Evolutionary conservation across 1,139 yeast species (phyloP), one percentile per base, ranked within the genome.

Genomic region (Trichomonascaceae sp.): DNA sequence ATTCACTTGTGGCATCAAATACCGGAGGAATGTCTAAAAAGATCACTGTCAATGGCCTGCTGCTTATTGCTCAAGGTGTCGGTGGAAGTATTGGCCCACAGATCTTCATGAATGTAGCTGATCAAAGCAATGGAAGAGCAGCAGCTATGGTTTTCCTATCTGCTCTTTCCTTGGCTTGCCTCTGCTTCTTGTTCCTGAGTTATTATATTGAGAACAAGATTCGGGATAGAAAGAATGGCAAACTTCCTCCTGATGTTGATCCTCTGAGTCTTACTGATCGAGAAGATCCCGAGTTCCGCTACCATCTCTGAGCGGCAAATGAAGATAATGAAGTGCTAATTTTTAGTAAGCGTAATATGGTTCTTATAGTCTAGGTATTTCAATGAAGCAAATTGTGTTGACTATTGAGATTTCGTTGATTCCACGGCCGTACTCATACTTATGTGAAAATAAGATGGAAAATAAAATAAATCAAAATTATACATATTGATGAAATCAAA

Each of bases 1-100:
- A 39, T 5, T 47, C 55, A 30, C 38, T 50, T 1, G 39, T 53
- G 17, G 45, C 72, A 67, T 39, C 75, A 49, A 85, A 85, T 62
- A 79, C 82, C 10, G 84, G 88, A 2, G 93, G 93, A 18, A 82
- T 81, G 62, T 83, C 89, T 18, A 85, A 85, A 68, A 81, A 84
- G 65, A 70, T 80, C 49, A 79, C 83, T 5, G 78, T 80, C 36
- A 83, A 80, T 66, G 86, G 86, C 1, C 64, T 82, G 30, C 75
- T 78, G 43, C 76, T 85, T 67, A 72, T 84, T 54, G 85, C 82
- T 1, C 84, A 82, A 63, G 82, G 86, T 61, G 78, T 79, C 22
- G 89, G 93, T 22, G 85, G 85, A 59, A 72, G 85, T 50, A 74
- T 83, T 50, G 91, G 91, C 0, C 90, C 91, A 2, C 84, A 57